Base-by-base conservation (phyloP, 441 rosid genomes). In the Syzygium syzygioides region DNA sequence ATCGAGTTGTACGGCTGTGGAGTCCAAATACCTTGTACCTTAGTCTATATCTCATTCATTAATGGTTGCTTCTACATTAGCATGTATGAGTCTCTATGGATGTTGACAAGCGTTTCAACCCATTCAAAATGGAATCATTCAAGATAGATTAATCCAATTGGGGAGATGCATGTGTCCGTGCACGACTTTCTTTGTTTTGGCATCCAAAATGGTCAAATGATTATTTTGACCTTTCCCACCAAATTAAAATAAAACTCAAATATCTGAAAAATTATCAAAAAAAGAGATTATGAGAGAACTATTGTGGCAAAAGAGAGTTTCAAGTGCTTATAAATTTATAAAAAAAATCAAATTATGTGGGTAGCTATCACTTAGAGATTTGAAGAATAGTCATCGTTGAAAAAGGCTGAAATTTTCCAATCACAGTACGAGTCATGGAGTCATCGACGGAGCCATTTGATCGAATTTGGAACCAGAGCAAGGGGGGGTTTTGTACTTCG, bases 1-100 rank as follows among this genome's bases (percentile, higher is more conserved):
- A 6, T 2, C 1, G 57, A 20, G 19, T 7, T 55, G 25, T 20
- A 7, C 4, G 4, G 26, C 11, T 0, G 2, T 25, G 17, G 30
- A 59, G 26, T 59, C 25, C 14, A 59, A 59, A 59, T 26, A 59
- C 26, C 26, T 59, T n/a, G n/a, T n/a, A n/a, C n/a, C n/a, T 11
- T 26, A 12, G 15, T 59, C 15, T 59, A 59, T 12, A 59, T 26
- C 11, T 28, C n/a, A 25, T 59, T 59, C 66, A 59, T 2, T 59
- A 59, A 5, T 0, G 2, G 4, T 6, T 26, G 30, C 64, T 5
- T 62, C 19, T n/a, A 62, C 34, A n/a, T 62, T 62, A 62, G 66
- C 17, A 60, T 60, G 11, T 25, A 7, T 26, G 5, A 26, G 66
- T 59, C 66, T 54, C 56, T 59, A n/a, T 62, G 5, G 1, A 62